Percentiles rank a stretch among this genome's conserved stretches.
These are phyloP conservation scores for Fomitopsis betulina DNA, from an alignment of 1,284 basidiomycete genomes.

Conservation along the genomic window DNA sequence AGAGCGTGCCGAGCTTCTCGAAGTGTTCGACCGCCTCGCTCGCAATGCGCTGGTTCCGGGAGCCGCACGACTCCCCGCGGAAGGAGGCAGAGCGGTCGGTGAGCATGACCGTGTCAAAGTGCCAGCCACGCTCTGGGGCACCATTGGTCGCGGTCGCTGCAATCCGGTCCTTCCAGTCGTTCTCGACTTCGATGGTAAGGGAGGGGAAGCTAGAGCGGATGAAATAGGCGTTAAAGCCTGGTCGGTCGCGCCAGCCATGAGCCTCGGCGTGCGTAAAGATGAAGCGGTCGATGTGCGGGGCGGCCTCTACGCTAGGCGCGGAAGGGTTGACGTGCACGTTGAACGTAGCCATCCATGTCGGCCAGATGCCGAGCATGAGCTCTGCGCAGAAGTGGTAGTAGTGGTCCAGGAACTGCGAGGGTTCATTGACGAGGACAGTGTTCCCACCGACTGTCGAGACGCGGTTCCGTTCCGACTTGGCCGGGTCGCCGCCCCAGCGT, in stretches of 20 bases:
- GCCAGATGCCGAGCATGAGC: slow-evolving; percentile 68
- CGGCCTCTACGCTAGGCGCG: slow-evolving; percentile 14
- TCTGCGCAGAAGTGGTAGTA: slow-evolving; percentile 85
- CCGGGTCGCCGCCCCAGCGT: slow-evolving; percentile 49
- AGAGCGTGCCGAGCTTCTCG: slow-evolving; percentile 29
- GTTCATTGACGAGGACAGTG: slow-evolving; percentile 69
- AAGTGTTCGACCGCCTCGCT: slow-evolving; percentile 56
- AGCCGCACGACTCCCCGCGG: slow-evolving; percentile 57
- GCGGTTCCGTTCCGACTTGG: slow-evolving; percentile 34
- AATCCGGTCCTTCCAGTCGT: slow-evolving; percentile 68
- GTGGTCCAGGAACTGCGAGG: slow-evolving; percentile 68
- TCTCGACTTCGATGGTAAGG: slow-evolving; percentile 58
- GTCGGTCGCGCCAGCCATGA: slow-evolving; percentile 67
- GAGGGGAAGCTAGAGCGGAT: slow-evolving; percentile 75
- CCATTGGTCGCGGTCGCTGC: slow-evolving; percentile 35
- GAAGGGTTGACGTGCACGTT: slow-evolving; percentile 19
- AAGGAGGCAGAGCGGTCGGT: slow-evolving; percentile 74
- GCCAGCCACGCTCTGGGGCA: slow-evolving; percentile 39
- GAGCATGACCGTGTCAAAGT: slow-evolving; percentile 60
- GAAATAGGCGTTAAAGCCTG: slow-evolving; percentile 72
- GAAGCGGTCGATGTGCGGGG: slow-evolving; percentile 55
- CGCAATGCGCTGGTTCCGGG: slow-evolving; percentile 63
- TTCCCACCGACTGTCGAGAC: slow-evolving; percentile 67
- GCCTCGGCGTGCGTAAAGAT: slow-evolving; percentile 61
- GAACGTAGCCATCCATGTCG: slow-evolving; percentile 62